A percentile compares a stretch with the other conserved stretches of the same genome.
Evolutionary conservation across 2,329 filamentous ascomycete species (phyloP).

Genomic region (Zymoseptoria tritici): DNA sequence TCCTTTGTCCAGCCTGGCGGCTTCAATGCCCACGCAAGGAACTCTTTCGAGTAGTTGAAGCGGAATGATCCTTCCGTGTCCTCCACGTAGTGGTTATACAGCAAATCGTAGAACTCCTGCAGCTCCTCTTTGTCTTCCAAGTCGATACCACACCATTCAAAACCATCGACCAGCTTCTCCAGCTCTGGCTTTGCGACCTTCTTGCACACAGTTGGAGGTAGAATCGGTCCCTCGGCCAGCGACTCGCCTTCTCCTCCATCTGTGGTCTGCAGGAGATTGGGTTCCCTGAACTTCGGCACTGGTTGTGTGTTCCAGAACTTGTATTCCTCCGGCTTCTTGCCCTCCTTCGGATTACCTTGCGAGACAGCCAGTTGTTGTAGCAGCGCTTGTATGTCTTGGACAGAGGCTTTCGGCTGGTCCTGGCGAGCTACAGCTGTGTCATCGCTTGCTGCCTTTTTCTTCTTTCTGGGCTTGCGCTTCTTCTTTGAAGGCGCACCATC

Average conservation of each 20-base stretch:
- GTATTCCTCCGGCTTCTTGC: conserved; percentile 47
- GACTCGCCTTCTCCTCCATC: conserved; percentile 43
- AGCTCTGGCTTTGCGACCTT: conserved; percentile 46
- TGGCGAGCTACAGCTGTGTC: conserved; percentile 6
- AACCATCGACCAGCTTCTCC: conserved; percentile 67
- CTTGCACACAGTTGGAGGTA: conserved; percentile 68
- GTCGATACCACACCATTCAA: conserved; percentile 92
- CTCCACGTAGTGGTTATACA: conserved; percentile 94
- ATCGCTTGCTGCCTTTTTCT: conserved; percentile 18
- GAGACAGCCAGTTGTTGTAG: conserved; percentile 24
- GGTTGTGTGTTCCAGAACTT: conserved; percentile 99
- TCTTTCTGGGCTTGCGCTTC: conserved; percentile 21
- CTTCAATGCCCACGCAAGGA: conserved; percentile 91
- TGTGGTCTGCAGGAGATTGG: conserved; percentile 29
- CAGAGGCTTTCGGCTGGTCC: conserved; percentile 15
- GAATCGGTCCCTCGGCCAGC: conserved; percentile 74
- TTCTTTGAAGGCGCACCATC: conserved; percentile 14
- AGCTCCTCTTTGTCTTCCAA: conserved; percentile 68
- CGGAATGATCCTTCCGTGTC: conserved; percentile 96
- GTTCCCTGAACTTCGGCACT: conserved; percentile 68
- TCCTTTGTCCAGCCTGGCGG: conserved; percentile 87
- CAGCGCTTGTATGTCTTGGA: conserved; percentile 24
- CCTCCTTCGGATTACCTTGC: conserved; percentile 21
- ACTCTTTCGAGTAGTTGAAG: conserved; percentile 87
- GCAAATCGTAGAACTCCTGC: conserved; percentile 82